phyloP scores from a whole-genome alignment of 2,329 filamentous ascomycete genomes.

The Diaporthe vaccinii region DNA sequence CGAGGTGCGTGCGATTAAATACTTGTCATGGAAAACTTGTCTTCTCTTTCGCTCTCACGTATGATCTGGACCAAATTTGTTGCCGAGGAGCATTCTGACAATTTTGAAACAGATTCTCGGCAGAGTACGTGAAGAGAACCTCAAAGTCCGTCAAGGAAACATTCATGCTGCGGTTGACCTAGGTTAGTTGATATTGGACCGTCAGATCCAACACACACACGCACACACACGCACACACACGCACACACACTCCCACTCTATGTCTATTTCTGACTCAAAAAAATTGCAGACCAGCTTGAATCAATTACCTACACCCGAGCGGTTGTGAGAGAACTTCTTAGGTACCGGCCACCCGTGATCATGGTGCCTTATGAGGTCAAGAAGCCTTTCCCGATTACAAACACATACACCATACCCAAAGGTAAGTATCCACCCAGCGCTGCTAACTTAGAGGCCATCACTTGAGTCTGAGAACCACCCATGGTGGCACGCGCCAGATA shows the following conservation, averaged over 20 bases:
- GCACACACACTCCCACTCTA: neutral
- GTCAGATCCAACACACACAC: no score
- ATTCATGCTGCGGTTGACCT: conserved; percentile 78
- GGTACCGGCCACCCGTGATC: conserved; percentile 94
- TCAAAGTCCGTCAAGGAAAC: conserved; percentile 81
- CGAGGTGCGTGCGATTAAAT: neutral
- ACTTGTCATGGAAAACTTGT: neutral
- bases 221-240: no score
- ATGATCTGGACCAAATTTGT: neutral
- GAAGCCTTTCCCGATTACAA: conserved; percentile 92
- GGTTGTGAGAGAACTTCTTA: conserved; percentile 89
- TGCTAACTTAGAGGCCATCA: neutral
- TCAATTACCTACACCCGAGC: conserved; percentile 90
- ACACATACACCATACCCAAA: conserved; percentile 92
- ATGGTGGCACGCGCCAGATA: neutral
- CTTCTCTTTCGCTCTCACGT: neutral
- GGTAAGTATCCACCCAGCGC: conserved; percentile 48
- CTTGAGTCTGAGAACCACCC: neutral
- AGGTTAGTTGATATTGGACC: conserved; percentile 41
- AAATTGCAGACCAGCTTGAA: conserved; percentile 78
- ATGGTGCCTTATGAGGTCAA: conserved; percentile 97
- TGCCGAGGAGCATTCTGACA: neutral
- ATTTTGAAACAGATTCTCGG: conserved; percentile 75
- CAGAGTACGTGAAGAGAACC: conserved; percentile 91
- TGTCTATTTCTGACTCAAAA: neutral